Evolutionary conservation across 2,329 filamentous ascomycete species (phyloP), one percentile per base, ranked within the genome.

Genomic region (Apiospora hydei): DNA sequence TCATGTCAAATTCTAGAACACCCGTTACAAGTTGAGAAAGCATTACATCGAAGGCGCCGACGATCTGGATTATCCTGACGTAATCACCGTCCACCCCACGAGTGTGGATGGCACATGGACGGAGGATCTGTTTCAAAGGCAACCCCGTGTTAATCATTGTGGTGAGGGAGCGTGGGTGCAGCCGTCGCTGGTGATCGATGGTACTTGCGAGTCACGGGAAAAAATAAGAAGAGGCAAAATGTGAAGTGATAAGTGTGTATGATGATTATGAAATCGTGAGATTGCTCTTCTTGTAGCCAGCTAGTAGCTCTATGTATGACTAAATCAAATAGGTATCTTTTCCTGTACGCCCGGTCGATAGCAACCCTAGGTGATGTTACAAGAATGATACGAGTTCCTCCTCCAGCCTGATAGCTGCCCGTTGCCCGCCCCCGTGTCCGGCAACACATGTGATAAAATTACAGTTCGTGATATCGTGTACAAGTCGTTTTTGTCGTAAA

Each of bases 301-400:
- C 57, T 64, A 64, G 57, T 30, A 38, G 53, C 53, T 38, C 53
- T 57, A 57, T 57, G 11, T 61, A 41, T 64, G 41, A 41, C 21
- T 30, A 64, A 64, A 64, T 64, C 57, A 64, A 64, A 64, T 64
- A 64, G 57, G 57, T 64, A 64, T 64, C 57, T 64, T 64, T 41
- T 38, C 57, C 57, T 41, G 34, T 64, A 64, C 57, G 57, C 57
- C 57, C 34, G 30, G 34, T 64, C 30, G 57, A 64, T 64, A 64
- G 21, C 57, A 64, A 41, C 30, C 57, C 57, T 38, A 64, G 57
- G 21, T 64, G 34, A 41, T 64, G 14, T 41, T 64, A 38, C 57
- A 64, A 61, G 57, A 41, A 64, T 64, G 57, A 64, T 64, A 64
- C 57, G n/a, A 18, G 34, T 11, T 38, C 18, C 34, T 13, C 10